Evolutionary conservation across 176 grass and related monocot species (phyloP).

Genomic region (sorghum (Sorghum bicolor)): Sorghum_bicolor_NCBIv3 NC_012877.2:219501-220000

Average conservation of each 20-base stretch:
- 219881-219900: slow-evolving; percentile 74
- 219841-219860: slow-evolving; percentile 92
- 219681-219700: slow-evolving; percentile 91
- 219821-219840: slow-evolving; percentile 90
- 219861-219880: slow-evolving; percentile 76
- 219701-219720: slow-evolving; percentile 87
- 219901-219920: slow-evolving; percentile 67
- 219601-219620: slow-evolving; percentile 86
- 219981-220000: slow-evolving; percentile 61
- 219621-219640: slow-evolving; percentile 73
- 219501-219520: slow-evolving; percentile 68
- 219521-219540: slow-evolving; percentile 29
- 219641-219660: slow-evolving; percentile 37
- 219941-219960: slow-evolving; percentile 29
- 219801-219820: slow-evolving; percentile 70
- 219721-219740: slow-evolving; percentile 72
- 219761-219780: slow-evolving; percentile 15
- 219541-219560: slow-evolving; percentile 77
- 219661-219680: slow-evolving; percentile 48
- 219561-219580: slow-evolving; percentile 56
- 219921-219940: slow-evolving; percentile 24
- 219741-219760: slow-evolving; percentile 83
- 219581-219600: slow-evolving; percentile 73
- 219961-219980: slow-evolving; percentile 86
- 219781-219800: slow-evolving; percentile 49